Evolutionary conservation across 1,284 basidiomycete genomes (phyloP).

Genomic region (Grifola frondosa): DNA sequence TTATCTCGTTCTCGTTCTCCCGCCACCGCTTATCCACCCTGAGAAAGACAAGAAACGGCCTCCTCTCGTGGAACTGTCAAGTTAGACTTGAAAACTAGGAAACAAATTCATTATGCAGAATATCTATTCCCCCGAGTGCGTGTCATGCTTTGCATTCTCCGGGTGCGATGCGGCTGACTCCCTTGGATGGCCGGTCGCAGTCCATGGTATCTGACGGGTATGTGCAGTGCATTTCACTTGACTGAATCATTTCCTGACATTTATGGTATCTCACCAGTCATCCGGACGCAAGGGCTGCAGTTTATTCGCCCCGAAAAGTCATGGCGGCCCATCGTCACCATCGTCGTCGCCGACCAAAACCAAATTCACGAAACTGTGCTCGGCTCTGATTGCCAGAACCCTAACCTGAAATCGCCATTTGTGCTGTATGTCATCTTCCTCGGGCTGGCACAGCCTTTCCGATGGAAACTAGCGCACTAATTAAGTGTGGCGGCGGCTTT

Average conservation of each 20-base stretch:
- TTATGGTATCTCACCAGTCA: constrained; percentile 19
- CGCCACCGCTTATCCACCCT: too few species aligned
- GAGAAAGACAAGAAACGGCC: too few species aligned
- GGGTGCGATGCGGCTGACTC: too few species aligned
- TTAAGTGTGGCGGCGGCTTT: too few species aligned
- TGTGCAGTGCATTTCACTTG: background rate
- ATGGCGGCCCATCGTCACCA: constrained; percentile 62
- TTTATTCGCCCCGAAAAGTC: constrained; percentile 36
- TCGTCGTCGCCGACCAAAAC: constrained; percentile 48
- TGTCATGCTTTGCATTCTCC: too few species aligned
- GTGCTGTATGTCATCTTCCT: constrained; percentile 43
- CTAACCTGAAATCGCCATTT: constrained; percentile 55
- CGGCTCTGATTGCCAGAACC: constrained; percentile 67
- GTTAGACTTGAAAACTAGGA: too few species aligned
- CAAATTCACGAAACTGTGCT: constrained; percentile 53
- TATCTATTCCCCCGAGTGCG: too few species aligned
- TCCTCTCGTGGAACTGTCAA: too few species aligned
- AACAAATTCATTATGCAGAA: too few species aligned
- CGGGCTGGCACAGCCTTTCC: too few species aligned
- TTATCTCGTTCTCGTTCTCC: too few species aligned
- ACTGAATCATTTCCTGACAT: background rate
- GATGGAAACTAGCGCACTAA: background rate
- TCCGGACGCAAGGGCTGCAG: constrained; percentile 33
- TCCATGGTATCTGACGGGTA: constrained; percentile 19
- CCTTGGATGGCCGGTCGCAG: too few species aligned